Evolutionary conservation across 2,329 filamentous ascomycete species (phyloP).

Genomic region (Colletotrichum musae): DNA sequence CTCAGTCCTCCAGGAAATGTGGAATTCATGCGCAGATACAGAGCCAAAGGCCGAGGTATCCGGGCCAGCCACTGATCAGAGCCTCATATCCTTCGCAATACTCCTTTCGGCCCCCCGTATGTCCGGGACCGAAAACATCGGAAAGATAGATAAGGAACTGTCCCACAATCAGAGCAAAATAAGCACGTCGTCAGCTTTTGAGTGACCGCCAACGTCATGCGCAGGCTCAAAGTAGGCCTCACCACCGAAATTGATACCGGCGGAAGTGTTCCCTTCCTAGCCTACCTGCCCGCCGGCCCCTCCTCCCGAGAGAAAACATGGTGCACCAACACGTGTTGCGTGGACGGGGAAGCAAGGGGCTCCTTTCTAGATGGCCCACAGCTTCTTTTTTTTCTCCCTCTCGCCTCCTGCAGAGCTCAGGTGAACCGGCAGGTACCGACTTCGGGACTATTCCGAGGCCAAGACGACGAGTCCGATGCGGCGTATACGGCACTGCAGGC

Average conservation of each 20-base stretch:
- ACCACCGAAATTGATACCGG: slow-evolving; percentile 28
- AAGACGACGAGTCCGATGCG: slow-evolving; percentile 12
- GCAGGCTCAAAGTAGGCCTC: slow-evolving; percentile 21
- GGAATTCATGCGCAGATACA: slow-evolving; percentile 27
- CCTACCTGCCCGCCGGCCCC: slow-evolving; percentile 22
- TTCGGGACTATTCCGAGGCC: slow-evolving; percentile 33
- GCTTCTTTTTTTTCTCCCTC: not conserved
- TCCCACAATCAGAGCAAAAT: slow-evolving; percentile 27
- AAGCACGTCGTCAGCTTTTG: slow-evolving; percentile 21
- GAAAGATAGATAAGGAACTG: slow-evolving; percentile 16
- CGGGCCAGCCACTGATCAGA: slow-evolving; percentile 10
- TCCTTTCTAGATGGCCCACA: slow-evolving; percentile 1
- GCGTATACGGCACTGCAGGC: not conserved
- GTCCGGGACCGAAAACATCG: slow-evolving; percentile 4
- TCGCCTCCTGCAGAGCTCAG: slow-evolving; percentile 24
- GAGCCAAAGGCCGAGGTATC: slow-evolving; percentile 13
- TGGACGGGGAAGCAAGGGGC: slow-evolving; percentile 3
- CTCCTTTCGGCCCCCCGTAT: slow-evolving; percentile 15
- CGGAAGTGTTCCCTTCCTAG: slow-evolving; percentile 18
- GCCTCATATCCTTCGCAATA: slow-evolving; percentile 6
- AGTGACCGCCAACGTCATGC: slow-evolving; percentile 5
- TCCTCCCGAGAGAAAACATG: slow-evolving; percentile 9
- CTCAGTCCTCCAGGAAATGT: slow-evolving; percentile 22
- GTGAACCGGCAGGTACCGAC: slow-evolving; percentile 25
- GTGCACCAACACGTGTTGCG: slow-evolving; percentile 22